A percentile compares a stretch with the other conserved stretches of the same genome.
These are phyloP conservation scores for Arthrobotrys megalospora DNA, from an alignment of 2,329 filamentous ascomycete species.

Conservation along the genomic window DNA sequence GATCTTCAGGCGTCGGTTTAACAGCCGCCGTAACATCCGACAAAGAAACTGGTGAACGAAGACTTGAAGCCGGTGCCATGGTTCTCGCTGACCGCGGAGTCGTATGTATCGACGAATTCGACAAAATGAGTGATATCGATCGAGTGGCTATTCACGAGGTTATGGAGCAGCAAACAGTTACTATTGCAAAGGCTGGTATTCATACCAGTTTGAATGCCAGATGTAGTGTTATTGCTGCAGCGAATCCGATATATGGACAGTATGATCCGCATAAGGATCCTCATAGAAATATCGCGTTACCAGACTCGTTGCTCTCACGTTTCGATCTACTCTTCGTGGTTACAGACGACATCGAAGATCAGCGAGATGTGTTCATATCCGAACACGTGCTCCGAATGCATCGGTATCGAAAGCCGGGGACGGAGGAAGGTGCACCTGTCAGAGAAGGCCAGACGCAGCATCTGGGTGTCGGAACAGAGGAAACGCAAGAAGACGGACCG, in stretches of 20 bases:
- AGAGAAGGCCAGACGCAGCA: slow-evolving; percentile 88
- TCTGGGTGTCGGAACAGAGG: slow-evolving; percentile 87
- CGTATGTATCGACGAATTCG: slow-evolving; percentile 98
- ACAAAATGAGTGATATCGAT: slow-evolving; percentile 99
- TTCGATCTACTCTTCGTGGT: slow-evolving; percentile 98
- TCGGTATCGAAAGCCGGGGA: slow-evolving; percentile 90
- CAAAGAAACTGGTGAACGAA: slow-evolving; percentile 95
- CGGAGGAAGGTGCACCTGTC: slow-evolving; percentile 93
- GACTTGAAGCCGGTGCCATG: slow-evolving; percentile 98
- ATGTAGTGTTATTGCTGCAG: slow-evolving; percentile 95
- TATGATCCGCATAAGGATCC: slow-evolving; percentile 99
- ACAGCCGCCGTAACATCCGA: slow-evolving; percentile 96
- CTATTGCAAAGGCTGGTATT: slow-evolving; percentile 97
- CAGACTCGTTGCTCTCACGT: slow-evolving; percentile 95
- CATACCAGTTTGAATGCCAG: slow-evolving; percentile 97
- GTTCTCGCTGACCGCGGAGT: slow-evolving; percentile 96
- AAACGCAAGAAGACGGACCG: slow-evolving; percentile 78
- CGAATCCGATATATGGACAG: slow-evolving; percentile 97
- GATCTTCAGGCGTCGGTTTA: slow-evolving; percentile 96
- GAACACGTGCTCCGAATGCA: slow-evolving; percentile 99
- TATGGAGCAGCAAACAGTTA: slow-evolving; percentile 99
- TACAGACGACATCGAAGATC: slow-evolving; percentile 97
- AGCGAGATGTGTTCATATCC: slow-evolving; percentile 88
- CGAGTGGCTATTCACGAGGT: slow-evolving; percentile 99
- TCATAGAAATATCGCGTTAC: slow-evolving; percentile 97